Percentiles rank a stretch among this genome's conserved stretches.
These are phyloP conservation scores for Phialophora macrospora DNA, from an alignment of 2,329 filamentous ascomycete genomes.

Conservation along the genomic window DNA sequence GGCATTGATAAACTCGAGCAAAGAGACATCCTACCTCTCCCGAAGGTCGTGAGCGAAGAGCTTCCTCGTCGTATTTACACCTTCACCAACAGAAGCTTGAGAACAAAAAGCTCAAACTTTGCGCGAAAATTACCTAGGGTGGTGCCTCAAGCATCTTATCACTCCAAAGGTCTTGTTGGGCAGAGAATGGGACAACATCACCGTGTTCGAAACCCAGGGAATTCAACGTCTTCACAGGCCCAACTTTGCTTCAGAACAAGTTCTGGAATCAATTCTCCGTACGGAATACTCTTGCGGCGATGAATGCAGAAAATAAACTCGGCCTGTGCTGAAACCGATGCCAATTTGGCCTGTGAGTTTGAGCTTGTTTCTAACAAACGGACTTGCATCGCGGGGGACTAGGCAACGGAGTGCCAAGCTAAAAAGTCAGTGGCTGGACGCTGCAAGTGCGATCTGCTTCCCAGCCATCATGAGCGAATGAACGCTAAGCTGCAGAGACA, in stretches of 20 bases:
- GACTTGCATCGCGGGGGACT: conserved; percentile 2
- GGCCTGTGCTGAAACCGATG: not conserved
- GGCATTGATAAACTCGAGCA: not conserved
- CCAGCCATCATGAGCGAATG: conserved; percentile 11
- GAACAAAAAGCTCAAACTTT: not conserved
- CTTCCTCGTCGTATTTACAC: not conserved
- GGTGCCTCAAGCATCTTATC: not conserved
- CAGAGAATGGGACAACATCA: not conserved
- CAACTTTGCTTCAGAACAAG: not conserved
- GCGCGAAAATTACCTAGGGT: not conserved
- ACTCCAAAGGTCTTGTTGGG: not conserved
- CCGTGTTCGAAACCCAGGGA: too few relatives aligned
- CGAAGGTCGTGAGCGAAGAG: not conserved
- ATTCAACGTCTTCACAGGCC: not conserved
- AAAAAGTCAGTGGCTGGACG: conserved; percentile 22
- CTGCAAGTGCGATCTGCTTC: not conserved
- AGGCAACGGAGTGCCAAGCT: conserved; percentile 23
- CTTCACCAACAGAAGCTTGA: not conserved
- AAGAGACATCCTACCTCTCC: not conserved
- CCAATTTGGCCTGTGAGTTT: not conserved
- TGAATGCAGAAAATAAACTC: not conserved
- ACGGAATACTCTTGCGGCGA: not conserved
- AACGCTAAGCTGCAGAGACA: not conserved
- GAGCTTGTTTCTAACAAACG: conserved; percentile 4
- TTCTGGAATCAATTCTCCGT: not conserved